Conservation (phyloP, 805 yeast genomes). For the Yarrowia divulgata region DNA sequence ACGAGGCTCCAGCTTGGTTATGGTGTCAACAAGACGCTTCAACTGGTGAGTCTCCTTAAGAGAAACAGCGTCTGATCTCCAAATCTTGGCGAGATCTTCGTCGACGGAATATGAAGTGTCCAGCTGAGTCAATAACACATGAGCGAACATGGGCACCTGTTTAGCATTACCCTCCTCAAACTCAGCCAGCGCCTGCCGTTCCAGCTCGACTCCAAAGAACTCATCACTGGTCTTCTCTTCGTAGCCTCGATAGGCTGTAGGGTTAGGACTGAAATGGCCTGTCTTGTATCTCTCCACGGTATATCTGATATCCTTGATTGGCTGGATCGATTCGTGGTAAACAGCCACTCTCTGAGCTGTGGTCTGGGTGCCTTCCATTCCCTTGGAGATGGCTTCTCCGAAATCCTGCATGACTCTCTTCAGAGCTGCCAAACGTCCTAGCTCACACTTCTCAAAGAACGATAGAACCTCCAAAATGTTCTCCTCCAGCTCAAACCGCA, state of each 20-base stretch:
- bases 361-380: constrained; percentile 45
- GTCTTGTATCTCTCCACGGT: constrained; percentile 68
- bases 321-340: constrained; percentile 62
- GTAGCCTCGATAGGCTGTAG: constrained; percentile 73
- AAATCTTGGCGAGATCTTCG: constrained; percentile 7
- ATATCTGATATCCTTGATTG: constrained; percentile 65
- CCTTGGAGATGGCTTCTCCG: constrained; percentile 59
- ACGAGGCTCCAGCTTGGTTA: constrained; percentile 11
- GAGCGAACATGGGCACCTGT: constrained; percentile 17
- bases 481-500: constrained; percentile 74
- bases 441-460: constrained; percentile 77
- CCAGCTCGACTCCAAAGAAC: constrained; percentile 78
- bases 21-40: constrained; percentile 18
- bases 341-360: constrained; percentile 40
- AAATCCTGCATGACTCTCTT: constrained; percentile 70
- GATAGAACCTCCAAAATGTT: constrained; percentile 67
- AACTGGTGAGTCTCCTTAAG: constrained; percentile 33
- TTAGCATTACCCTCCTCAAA: constrained; percentile 23
- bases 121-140: background rate
- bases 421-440: constrained; percentile 70
- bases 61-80: constrained; percentile 32
- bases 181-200: constrained; percentile 36
- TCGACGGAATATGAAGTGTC: constrained; percentile 4
- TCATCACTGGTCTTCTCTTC: constrained; percentile 67
- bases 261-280: constrained; percentile 76